phyloP scores from a whole-genome alignment of 2,329 filamentous ascomycete species.

The Fusarium oligoseptatum region DNA sequence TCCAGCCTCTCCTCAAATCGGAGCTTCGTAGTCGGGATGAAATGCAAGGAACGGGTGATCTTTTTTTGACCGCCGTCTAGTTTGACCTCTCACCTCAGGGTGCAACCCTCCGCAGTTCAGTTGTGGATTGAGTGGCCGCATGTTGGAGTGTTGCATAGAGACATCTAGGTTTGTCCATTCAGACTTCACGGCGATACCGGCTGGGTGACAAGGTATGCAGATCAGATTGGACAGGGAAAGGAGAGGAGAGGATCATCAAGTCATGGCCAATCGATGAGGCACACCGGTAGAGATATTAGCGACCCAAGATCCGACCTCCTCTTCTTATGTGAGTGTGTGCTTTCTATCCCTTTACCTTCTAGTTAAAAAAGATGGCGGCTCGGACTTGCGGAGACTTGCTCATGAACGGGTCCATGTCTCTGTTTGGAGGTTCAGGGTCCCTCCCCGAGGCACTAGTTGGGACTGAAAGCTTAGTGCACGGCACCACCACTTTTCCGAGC shows the following conservation, averaged over 20 bases:
- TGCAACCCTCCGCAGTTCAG: slow-evolving; percentile 23
- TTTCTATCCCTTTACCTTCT: not conserved
- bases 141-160: not conserved
- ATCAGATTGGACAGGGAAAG: not conserved
- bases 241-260: not conserved
- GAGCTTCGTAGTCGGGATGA: slow-evolving; percentile 12
- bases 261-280: not conserved
- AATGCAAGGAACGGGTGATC: slow-evolving; percentile 34
- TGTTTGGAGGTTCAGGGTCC: slow-evolving; percentile 28
- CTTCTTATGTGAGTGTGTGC: not conserved
- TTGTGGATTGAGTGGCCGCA: slow-evolving; percentile 2
- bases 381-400: slow-evolving; percentile 5
- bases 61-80: slow-evolving; percentile 16
- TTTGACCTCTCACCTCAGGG: slow-evolving; percentile 10
- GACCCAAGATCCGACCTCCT: not conserved
- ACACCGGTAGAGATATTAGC: not conserved
- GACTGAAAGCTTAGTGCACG: slow-evolving; percentile 15
- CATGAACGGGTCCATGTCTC: not conserved
- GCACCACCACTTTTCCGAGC: not conserved
- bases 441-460: slow-evolving; percentile 11
- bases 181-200: slow-evolving; percentile 25
- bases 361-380: not conserved
- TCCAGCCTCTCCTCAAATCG: slow-evolving; percentile 14
- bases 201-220: slow-evolving; percentile 4
- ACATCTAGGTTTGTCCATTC: not conserved